Evolutionary conservation across 1,284 basidiomycete genomes (phyloP), one percentile per base, ranked within the genome.

Genomic region (Garcileccinum viscosum): DNA sequence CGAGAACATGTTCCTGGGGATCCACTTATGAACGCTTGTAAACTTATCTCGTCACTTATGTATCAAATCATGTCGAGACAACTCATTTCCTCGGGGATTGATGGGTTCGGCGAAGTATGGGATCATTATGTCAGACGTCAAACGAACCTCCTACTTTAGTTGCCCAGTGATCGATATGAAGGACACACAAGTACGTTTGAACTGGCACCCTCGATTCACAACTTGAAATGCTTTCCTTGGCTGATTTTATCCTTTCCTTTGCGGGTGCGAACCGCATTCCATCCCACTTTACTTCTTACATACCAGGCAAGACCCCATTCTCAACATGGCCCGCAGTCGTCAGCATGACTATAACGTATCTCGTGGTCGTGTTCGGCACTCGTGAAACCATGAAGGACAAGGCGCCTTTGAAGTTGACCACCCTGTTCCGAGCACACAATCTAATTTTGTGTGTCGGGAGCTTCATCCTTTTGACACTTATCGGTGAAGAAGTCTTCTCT

Each of bases 351-450:
- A 85, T 82, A 38, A 87, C 88, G 64, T 99, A 98, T 86, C 89
- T 98, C 73, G 89, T 89, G 78, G 84, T 93, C 84, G 92, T 98
- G 81, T 98, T 98, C 78, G 90, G 93, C 70, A 88, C 95, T 65
- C 91, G 93, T 76, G 90, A 90, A 74, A 82, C 93, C 76, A 97
- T 98, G 96, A 93, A 91, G 82, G 86, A 88, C 79, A 87, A 87
- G 76, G 84, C 85, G 75, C 88, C 92, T 30, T 86, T 88, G 79
- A 94, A 93, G 85, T 89, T 97, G 78, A 95, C 92, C 74, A 81
- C 87, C 64, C 87, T 95, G 69, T 99, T 98, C 86, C 93, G 95
- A 85, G 79, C 93, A 56, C 97, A 99, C 84, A 99, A 99, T 82
- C 83, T 96, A 71, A 81, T 96, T 76, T 88, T 99, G 70, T 95